phyloP scores from a whole-genome alignment of 2,329 filamentous ascomycete genomes.

The Dactylella cylindrospora region DNA sequence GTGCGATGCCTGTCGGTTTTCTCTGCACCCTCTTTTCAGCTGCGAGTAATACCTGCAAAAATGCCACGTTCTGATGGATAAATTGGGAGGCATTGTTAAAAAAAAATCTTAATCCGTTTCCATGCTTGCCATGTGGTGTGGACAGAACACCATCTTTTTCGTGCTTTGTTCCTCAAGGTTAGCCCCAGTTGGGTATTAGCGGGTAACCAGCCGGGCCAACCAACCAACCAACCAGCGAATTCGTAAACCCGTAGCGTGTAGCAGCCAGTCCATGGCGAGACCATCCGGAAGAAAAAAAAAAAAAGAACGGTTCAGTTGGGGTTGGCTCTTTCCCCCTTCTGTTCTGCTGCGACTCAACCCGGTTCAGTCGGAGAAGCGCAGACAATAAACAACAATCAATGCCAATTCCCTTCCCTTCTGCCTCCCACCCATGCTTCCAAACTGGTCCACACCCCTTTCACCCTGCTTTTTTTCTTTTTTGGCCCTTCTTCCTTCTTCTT shows the following conservation, averaged over 20 bases:
- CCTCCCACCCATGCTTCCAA: too few species aligned
- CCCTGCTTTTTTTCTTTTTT: conserved; percentile 13
- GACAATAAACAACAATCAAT: too few species aligned
- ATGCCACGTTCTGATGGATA: conserved; percentile 43
- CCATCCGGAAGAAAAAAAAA: too few species aligned
- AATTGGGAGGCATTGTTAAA: conserved; percentile 43
- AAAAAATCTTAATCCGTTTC: conserved; percentile 42
- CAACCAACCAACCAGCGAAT: too few species aligned
- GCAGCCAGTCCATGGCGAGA: too few species aligned
- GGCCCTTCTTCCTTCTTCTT: conserved; percentile 37
- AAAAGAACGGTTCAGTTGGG: too few species aligned
- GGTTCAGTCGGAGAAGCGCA: conserved; percentile 31
- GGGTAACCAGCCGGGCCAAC: too few species aligned
- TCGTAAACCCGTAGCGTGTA: too few species aligned
- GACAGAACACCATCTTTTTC: conserved; percentile 13
- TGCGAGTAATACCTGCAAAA: conserved; percentile 24
- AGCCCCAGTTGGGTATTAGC: conserved; percentile 42
- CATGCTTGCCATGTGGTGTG: conserved; percentile 44
- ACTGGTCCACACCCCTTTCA: too few species aligned
- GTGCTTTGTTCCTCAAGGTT: conserved; percentile 44
- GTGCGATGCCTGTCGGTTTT: conserved; percentile 18
- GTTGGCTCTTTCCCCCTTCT: too few species aligned
- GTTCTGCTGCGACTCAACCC: conserved; percentile 31
- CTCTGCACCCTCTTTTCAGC: conserved; percentile 25
- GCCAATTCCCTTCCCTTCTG: too few species aligned